Percentiles rank a stretch among this genome's conserved stretches.
These are phyloP conservation scores for Helotiales sp. DNA, from an alignment of 2,329 filamentous ascomycete genomes.

Conservation along the genomic window DNA sequence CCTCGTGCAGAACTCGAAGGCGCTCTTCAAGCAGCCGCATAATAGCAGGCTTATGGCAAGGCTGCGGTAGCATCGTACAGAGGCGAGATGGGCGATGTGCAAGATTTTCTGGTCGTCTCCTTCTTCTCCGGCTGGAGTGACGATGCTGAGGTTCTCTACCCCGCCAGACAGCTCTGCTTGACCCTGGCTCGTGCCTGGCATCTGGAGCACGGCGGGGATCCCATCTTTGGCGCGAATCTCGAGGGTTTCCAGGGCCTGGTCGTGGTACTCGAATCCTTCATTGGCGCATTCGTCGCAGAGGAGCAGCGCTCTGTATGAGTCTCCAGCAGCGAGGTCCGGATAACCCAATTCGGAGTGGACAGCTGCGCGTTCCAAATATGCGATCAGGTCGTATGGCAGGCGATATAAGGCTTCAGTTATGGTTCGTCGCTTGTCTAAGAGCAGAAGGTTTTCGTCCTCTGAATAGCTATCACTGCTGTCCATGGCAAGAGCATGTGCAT, in stretches of 20 bases:
- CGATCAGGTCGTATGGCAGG: conserved; percentile 60
- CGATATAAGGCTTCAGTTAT: conserved; percentile 55
- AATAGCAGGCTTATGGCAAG: conserved; percentile 59
- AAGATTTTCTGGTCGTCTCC: conserved; percentile 34
- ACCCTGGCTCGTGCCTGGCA: not conserved
- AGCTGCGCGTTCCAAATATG: conserved; percentile 68
- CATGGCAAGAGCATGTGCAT: conserved; percentile 4
- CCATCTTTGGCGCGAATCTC: conserved; percentile 17
- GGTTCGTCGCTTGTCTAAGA: conserved; percentile 55
- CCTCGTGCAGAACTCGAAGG: conserved; percentile 63
- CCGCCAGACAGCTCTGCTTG: conserved; percentile 18
- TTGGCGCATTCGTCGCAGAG: conserved; percentile 77
- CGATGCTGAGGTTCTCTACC: conserved; percentile 21
- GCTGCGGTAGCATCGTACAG: conserved; percentile 60
- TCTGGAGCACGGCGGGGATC: conserved; percentile 45
- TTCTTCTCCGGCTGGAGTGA: conserved; percentile 36
- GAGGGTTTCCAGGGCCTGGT: conserved; percentile 54
- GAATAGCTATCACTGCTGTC: conserved; percentile 22
- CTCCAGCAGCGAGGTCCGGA: conserved; percentile 84
- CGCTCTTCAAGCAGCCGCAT: conserved; percentile 68
- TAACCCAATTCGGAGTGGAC: conserved; percentile 76
- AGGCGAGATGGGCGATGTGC: conserved; percentile 49
- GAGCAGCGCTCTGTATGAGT: conserved; percentile 88
- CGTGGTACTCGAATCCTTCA: conserved; percentile 81
- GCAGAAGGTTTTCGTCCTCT: conserved; percentile 31